Base-by-base conservation (phyloP, 2,329 filamentous ascomycete genomes). In the Aspergillus fumigatus region DNA sequence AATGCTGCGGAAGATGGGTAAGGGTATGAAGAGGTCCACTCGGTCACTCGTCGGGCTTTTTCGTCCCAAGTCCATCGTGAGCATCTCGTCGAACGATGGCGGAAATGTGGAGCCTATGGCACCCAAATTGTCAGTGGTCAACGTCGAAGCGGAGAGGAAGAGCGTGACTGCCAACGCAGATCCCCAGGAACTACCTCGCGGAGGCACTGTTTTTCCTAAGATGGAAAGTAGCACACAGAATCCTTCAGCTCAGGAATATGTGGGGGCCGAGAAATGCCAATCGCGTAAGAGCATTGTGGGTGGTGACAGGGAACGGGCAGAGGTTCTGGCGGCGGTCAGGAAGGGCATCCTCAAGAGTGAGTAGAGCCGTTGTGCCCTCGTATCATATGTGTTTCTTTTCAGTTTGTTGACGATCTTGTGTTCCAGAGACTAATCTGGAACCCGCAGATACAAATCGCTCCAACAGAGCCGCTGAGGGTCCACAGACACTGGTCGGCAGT, bases 341-440 rank as follows among this genome's bases (percentile, higher is more conserved):
- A 97, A 96, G 77, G 94, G 94, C 50, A 99, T 99, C 51, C 75
- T 99, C 54, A 99, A 99, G 77, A 89, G 92, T 89, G 82, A 73
- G 84, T 75, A 43, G 25, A 50, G 32, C 32, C 51, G 23, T 48
- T 47, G 21, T 47, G 43, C 3, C n/a, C 11, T 17, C 7, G 2
- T 23, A 40, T 25, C 25, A 27, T 51, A 27, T 10, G 21, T 9
- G 9, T 27, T 35, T 3, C n/a, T 17, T 35, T 17, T 35, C 9
- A 27, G 29, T 56, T 62, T 32, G 62, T 54, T 21, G 3, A 41
- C 50, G 23, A 23, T 47, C 21, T 49, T 50, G n/a, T 17, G 11
- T 40, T 50, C 59, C 72, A 77, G 79, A 75, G 55, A 76, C 77
- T 55, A 72, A 75, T 52, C 78, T 79, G 66, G 84, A 84, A 62